Evolutionary conservation across 2,329 filamentous ascomycete species (phyloP).

Genomic region (Cladosporium velox): DNA sequence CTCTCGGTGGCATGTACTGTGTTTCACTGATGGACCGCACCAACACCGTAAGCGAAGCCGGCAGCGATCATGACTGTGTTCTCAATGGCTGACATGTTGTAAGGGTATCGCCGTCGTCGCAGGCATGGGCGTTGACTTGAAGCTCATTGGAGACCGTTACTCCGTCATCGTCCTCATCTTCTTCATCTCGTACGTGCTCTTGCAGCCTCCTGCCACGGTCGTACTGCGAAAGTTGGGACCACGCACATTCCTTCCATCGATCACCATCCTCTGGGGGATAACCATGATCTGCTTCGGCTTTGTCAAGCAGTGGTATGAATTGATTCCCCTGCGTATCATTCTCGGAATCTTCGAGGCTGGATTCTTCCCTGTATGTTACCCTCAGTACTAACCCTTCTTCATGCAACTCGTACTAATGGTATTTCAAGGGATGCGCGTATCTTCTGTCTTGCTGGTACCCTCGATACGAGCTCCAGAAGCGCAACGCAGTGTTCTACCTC

Average conservation of each 20-base stretch:
- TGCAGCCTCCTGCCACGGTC: conserved; percentile 71
- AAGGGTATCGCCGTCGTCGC: conserved; percentile 40
- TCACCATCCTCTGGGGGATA: conserved; percentile 58
- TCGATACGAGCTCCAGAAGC: conserved; percentile 42
- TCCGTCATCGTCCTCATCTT: conserved; percentile 65
- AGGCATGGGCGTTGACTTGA: conserved; percentile 39
- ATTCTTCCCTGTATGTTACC: conserved; percentile 46
- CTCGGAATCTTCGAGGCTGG: conserved; percentile 63
- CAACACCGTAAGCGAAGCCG: conserved; percentile 12
- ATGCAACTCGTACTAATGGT: conserved; percentile 24
- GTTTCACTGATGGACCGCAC: conserved; percentile 41
- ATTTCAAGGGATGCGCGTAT: conserved; percentile 58
- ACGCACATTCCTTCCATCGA: conserved; percentile 38
- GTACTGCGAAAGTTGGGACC: conserved; percentile 65
- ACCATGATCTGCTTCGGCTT: conserved; percentile 68
- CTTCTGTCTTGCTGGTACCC: conserved; percentile 64
- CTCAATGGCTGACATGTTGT: conserved; percentile 25
- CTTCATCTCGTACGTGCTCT: conserved; percentile 71
- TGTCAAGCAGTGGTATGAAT: conserved; percentile 51
- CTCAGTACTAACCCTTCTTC: background rate
- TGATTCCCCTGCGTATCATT: conserved; percentile 60
- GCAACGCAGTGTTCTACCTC: conserved; percentile 52
- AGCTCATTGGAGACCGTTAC: conserved; percentile 35
- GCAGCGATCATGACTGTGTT: background rate
- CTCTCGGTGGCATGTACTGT: conserved; percentile 45